phyloP scores from a whole-genome alignment of 345 rosid genomes.

The Mangifera indica region DNA sequence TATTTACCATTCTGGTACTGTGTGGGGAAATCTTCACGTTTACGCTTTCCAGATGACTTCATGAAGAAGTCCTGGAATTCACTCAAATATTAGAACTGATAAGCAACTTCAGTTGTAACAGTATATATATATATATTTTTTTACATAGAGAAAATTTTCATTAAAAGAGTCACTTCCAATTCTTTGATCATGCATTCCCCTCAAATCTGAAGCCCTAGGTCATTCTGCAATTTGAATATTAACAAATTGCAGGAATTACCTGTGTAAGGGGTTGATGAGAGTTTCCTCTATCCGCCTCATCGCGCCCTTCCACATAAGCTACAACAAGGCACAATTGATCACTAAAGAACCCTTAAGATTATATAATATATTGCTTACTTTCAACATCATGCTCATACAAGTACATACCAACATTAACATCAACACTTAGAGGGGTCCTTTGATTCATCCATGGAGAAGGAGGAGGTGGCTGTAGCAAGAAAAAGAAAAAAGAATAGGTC shows the following conservation, averaged over 20 bases:
- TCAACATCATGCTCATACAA: conserved; percentile 10
- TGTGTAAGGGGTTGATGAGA: conserved; percentile 73
- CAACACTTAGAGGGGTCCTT: conserved; percentile 65
- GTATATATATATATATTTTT: conserved; percentile 11
- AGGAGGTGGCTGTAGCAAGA: conserved; percentile 47
- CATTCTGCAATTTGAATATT: conserved; percentile 13
- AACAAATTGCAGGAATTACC: conserved; percentile 44
- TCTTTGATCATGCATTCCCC: conserved; percentile 13
- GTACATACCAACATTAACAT: conserved; percentile 94
- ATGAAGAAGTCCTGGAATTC: conserved; percentile 79
- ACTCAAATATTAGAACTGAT: conserved; percentile 30
- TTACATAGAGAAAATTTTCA: conserved; percentile 12
- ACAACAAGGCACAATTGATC: conserved; percentile 21
- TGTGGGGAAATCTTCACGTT: conserved; percentile 75
- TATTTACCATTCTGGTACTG: conserved; percentile 80
- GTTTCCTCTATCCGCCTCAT: conserved; percentile 76
- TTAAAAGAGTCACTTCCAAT: conserved; percentile 9
- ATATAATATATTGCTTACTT: conserved; percentile 10
- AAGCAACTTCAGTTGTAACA: conserved; percentile 19
- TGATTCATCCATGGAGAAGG: conserved; percentile 89
- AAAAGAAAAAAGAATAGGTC: conserved; percentile 14
- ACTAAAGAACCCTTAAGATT: conserved; percentile 19
- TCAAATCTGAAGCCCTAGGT: conserved; percentile 12
- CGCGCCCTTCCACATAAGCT: conserved; percentile 97
- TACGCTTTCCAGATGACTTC: conserved; percentile 77